Percentiles rank a stretch among this genome's conserved stretches.
These are phyloP conservation scores for Cystobasidium slooffiae DNA, from an alignment of 1,284 basidiomycete species.

Conservation along the genomic window DNA sequence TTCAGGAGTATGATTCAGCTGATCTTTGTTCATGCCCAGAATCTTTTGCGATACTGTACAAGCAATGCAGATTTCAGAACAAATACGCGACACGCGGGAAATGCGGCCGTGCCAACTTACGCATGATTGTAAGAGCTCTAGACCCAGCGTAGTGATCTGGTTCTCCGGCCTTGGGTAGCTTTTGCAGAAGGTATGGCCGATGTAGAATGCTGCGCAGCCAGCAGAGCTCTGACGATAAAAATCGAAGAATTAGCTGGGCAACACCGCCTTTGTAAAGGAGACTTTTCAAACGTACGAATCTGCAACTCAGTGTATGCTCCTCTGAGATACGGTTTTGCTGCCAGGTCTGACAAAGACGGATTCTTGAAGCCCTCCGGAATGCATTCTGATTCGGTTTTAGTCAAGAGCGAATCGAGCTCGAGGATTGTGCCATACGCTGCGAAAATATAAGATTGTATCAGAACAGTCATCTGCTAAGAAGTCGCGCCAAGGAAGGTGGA, in stretches of 20 bases:
- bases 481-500: not conserved
- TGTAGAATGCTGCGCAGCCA: conserved; percentile 37
- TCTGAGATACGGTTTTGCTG: conserved; percentile 29
- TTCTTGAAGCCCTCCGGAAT: conserved; percentile 33
- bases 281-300: conserved; percentile 6
- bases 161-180: conserved; percentile 30
- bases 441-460: too few species aligned
- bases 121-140: conserved; percentile 11
- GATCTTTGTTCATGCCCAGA: conserved; percentile 14
- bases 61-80: not conserved
- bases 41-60: conserved; percentile 23
- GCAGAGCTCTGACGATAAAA: not conserved
- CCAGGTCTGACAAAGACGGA: conserved; percentile 31
- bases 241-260: not conserved
- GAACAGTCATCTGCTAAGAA: not conserved
- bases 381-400: conserved; percentile 27
- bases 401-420: conserved; percentile 36
- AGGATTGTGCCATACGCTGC: conserved; percentile 37
- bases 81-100: too few species aligned
- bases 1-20: conserved; percentile 10
- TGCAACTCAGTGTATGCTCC: not conserved
- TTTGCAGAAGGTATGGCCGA: conserved; percentile 41
- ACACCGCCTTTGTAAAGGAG: not conserved
- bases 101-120: not conserved
- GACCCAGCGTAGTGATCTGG: conserved; percentile 38